Base-by-base conservation (phyloP, 2,329 filamentous ascomycete species). In the Fusarium sp. region DNA sequence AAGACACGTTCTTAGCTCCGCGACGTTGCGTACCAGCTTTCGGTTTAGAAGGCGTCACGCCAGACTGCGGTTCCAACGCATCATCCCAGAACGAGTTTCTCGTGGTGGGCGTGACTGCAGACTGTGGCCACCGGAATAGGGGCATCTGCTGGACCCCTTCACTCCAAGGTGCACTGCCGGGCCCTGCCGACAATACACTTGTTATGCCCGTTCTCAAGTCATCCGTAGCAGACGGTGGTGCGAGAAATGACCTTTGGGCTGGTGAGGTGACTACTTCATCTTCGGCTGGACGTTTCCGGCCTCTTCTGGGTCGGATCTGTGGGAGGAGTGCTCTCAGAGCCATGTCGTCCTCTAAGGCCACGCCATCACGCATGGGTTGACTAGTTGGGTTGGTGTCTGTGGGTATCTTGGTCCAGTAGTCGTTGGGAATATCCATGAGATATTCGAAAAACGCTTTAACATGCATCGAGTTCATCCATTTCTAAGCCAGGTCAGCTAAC, bases 381-480 rank as follows among this genome's bases (percentile, higher is more conserved):
- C 86, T 86, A 34, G 90, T 83, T 2, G 90, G 87, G 58, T 89
- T 86, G 29, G 86, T 83, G 13, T 86, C 84, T 6, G 85, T 82
- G 0, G 93, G 93, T 23, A 97, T 86, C 34, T 93, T 87, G 14
- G 87, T 89, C 83, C 91, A 97, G 79, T 97, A 97, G 0, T 87
- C 81, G 78, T 96, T 93, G 25, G 87, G 83, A 69, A 93, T 93
- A 53, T 89, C 88, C 67, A 95, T 85, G 18, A 96, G 87, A 77
- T 93, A 97, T 77, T 97, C 93, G 75, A 97, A 97, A 78, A 97
- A 97, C 10, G 93, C 92, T 83, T 97, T 93, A 57, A 97, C 89
- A 77, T 97, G 94, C 91, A 97, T 95, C 5, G 93, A 94, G 77
- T 93, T 93, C 92, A 97, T 96, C 94, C 94, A 97, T 76, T 95